These are phyloP conservation scores for Lactarius akahatsu DNA, from an alignment of 768 basidiomycete species.

Conservation along the genomic window DNA sequence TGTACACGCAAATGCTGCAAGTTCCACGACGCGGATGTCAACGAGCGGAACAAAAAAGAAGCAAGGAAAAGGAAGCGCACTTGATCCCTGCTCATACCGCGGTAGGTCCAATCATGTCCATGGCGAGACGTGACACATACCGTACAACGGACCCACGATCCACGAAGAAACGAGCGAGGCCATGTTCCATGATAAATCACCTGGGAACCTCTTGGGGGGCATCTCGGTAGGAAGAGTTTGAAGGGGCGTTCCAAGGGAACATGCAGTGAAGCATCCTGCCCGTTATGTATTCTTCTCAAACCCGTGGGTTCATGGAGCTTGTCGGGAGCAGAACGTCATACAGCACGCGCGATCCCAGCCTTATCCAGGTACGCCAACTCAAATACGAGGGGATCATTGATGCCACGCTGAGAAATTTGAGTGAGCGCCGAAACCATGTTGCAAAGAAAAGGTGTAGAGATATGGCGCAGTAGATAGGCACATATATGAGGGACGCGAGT, in stretches of 20 bases:
- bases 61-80: background rate
- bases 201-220: constrained; percentile 16
- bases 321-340: background rate
- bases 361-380: background rate
- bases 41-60: background rate
- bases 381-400: background rate
- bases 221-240: background rate
- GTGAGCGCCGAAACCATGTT: too few relatives aligned
- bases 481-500: too few relatives aligned
- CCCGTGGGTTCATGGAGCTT: background rate
- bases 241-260: background rate
- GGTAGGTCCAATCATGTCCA: too few relatives aligned
- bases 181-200: constrained; percentile 10
- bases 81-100: constrained; percentile 14
- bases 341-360: background rate
- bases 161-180: background rate
- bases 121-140: constrained; percentile 1
- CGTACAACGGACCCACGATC: constrained; percentile 20
- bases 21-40: background rate
- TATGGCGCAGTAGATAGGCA: too few relatives aligned
- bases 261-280: background rate
- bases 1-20: constrained; percentile 17
- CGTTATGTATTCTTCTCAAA: background rate
- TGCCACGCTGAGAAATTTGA: too few relatives aligned
- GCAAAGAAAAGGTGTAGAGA: too few relatives aligned